Base-by-base conservation (phyloP, 148 eudicot genomes). In the Fagopyrum homotropicum region DNA sequence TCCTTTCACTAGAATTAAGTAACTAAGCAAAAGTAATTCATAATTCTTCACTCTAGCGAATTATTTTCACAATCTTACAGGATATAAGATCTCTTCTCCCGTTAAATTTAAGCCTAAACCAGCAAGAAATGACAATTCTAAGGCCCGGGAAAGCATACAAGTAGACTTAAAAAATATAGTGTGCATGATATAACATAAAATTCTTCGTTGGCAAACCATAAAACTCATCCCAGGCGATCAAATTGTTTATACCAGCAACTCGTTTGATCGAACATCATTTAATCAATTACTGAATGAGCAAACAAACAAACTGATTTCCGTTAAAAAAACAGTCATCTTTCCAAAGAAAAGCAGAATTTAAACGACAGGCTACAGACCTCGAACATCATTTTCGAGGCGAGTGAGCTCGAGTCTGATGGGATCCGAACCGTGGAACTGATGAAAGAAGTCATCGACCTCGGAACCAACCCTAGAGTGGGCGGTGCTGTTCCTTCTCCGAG, bases 331-430 rank as follows among this genome's bases (percentile, higher is more conserved):
- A 59, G 7, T 2, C 35, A 22, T 59, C 64, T 59, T 22, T 6
- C 64, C 35, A 59, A 59, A 26, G 0, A 55, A 54, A 59, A 57
- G 26, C 17, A 19, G 12, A 22, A 22, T 59, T 59, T 4, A 59
- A 9, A 59, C 40, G 35, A 16, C 0, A 66, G 8, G 45, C 8
- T 14, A 66, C 70, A 29, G 79, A 92, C 98, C 98, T 93, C 95
- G 84, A 66, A 90, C 77, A 74, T 90, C 86, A 74, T 94, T 94
- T 72, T 94, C 96, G 46, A 93, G 97, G 72, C 98, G 97, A 68
- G 80, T 84, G 78, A 94, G 96, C 87, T 94, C 98, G 61, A 91
- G 82, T 7, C 91, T 82, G 70, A 94, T 81, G n/a, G 98, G 98
- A 90, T 94, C 97, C 7, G 98, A 94, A 14, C 97, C 98, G 77